Evolutionary conservation across 2,329 filamentous ascomycete genomes (phyloP).

Genomic region (Zarea fungicola): DNA sequence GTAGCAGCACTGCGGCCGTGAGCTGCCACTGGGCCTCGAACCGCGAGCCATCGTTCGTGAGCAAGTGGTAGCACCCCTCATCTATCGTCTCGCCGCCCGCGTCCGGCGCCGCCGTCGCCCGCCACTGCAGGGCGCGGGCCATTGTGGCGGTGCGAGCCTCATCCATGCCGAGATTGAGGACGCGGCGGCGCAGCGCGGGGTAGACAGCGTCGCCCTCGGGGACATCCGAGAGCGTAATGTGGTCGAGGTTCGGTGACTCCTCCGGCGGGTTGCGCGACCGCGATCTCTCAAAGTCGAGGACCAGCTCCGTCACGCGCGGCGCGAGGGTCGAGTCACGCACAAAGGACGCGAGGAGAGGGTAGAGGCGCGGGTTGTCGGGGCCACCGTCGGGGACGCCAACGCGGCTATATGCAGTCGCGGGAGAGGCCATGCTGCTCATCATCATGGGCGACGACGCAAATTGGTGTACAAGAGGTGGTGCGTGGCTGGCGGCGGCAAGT

Average conservation of each 20-base stretch:
- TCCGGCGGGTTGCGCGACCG: background rate
- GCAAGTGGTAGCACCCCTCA: background rate
- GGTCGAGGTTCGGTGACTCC: background rate
- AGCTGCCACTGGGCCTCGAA: background rate
- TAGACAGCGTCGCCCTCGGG: background rate
- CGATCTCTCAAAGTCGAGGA: background rate
- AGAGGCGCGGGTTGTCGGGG: background rate
- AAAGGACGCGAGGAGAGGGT: background rate
- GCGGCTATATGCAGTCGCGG: background rate
- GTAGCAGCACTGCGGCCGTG: background rate
- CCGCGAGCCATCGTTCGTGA: background rate
- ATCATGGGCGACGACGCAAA: background rate
- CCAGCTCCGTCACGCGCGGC: background rate
- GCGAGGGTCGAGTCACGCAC: background rate
- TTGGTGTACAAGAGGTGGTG: background rate
- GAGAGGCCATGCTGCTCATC: background rate
- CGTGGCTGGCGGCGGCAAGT: background rate
- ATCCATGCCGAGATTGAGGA: background rate
- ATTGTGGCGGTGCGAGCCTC: background rate
- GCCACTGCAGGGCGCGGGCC: background rate
- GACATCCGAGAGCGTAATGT: background rate
- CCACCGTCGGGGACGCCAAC: background rate
- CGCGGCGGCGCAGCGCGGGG: background rate
- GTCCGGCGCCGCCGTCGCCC: background rate
- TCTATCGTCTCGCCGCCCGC: background rate